These are phyloP conservation scores for Nadsonia starkeyi-henricii DNA, from an alignment of 1,139 yeast genomes.

Conservation along the genomic window DNA sequence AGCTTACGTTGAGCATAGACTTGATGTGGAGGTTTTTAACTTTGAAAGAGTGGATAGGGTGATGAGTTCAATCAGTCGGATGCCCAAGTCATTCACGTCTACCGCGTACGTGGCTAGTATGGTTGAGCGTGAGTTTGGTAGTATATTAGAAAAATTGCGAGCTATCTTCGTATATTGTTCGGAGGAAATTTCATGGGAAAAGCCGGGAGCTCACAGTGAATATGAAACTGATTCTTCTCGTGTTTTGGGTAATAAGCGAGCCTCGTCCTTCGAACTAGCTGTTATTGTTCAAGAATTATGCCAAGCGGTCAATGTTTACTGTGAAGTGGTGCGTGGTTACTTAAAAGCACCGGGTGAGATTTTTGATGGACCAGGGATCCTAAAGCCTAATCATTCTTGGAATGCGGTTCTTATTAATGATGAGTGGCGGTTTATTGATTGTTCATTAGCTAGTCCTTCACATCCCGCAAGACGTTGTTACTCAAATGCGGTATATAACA, in stretches of 20 bases:
- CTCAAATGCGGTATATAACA: slow-evolving; percentile 9
- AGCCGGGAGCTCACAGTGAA: slow-evolving; percentile 10
- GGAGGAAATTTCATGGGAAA: slow-evolving; percentile 31
- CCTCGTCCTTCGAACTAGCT: slow-evolving; percentile 64
- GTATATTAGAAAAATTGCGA: slow-evolving; percentile 41
- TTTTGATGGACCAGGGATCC: slow-evolving; percentile 27
- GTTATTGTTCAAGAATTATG: slow-evolving; percentile 64
- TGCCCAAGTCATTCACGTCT: slow-evolving; percentile 30
- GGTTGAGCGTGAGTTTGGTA: slow-evolving; percentile 30
- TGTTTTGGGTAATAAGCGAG: slow-evolving; percentile 29
- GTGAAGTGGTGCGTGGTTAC: slow-evolving; percentile 71
- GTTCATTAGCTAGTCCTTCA: slow-evolving; percentile 42
- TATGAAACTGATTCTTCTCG: slow-evolving; percentile 13
- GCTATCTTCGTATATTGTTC: slow-evolving; percentile 50
- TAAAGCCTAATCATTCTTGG: slow-evolving; percentile 79
- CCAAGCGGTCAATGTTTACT: slow-evolving; percentile 52
- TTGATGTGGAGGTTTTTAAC: slow-evolving; percentile 14
- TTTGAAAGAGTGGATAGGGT: slow-evolving; percentile 20
- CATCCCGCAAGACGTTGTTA: slow-evolving; percentile 29
- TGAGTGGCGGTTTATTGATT: slow-evolving; percentile 71
- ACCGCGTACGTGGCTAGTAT: slow-evolving; percentile 34
- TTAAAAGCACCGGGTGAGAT: slow-evolving; percentile 62
- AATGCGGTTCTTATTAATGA: slow-evolving; percentile 59
- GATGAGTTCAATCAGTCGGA: slow-evolving; percentile 18
- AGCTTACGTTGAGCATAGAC: slow-evolving; percentile 12